Evolutionary conservation across 768 basidiomycete genomes (phyloP).

Genomic region (Boletus rubroflammeus): DNA sequence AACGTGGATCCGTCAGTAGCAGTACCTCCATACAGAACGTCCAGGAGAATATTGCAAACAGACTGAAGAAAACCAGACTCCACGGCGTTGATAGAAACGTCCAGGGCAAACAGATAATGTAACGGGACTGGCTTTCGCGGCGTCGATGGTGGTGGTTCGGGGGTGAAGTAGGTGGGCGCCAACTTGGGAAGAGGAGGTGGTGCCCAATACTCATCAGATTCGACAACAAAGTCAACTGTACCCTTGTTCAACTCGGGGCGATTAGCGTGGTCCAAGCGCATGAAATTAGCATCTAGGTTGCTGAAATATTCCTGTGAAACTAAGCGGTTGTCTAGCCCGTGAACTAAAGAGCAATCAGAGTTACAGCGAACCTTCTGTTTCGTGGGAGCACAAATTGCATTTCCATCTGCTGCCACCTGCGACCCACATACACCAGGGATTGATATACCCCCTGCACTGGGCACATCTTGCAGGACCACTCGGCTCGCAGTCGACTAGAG

Average conservation of each 20-base stretch:
- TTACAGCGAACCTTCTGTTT: slow-evolving; percentile 69
- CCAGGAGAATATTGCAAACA: slow-evolving; percentile 60
- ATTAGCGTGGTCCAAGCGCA: slow-evolving; percentile 74
- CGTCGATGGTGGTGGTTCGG: slow-evolving; percentile 44
- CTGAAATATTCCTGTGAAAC: slow-evolving; percentile 82
- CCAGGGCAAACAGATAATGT: slow-evolving; percentile 82
- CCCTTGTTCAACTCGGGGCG: slow-evolving; percentile 88
- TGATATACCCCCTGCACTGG: slow-evolving; percentile 85
- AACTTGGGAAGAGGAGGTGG: slow-evolving; percentile 56
- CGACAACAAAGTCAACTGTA: slow-evolving; percentile 86
- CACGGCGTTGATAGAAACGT: slow-evolving; percentile 70
- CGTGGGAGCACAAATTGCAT: slow-evolving; percentile 85
- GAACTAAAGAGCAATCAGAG: slow-evolving; percentile 4
- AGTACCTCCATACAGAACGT: slow-evolving; percentile 59
- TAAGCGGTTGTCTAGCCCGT: slow-evolving; percentile 28
- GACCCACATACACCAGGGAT: slow-evolving; percentile 87
- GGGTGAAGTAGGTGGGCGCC: slow-evolving; percentile 49
- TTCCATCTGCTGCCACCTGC: slow-evolving; percentile 83
- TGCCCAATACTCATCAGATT: slow-evolving; percentile 79
- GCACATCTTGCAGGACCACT: slow-evolving; percentile 81
- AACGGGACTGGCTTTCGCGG: slow-evolving; percentile 59
- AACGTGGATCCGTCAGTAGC: slow-evolving; percentile 39
- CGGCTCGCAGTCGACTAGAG: slow-evolving; percentile 67
- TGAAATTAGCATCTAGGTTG: slow-evolving; percentile 71
- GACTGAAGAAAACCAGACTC: slow-evolving; percentile 65